Evolutionary conservation across 2,329 filamentous ascomycete species (phyloP), one percentile per base, ranked within the genome.

Genomic region (Penicillium paneum): DNA sequence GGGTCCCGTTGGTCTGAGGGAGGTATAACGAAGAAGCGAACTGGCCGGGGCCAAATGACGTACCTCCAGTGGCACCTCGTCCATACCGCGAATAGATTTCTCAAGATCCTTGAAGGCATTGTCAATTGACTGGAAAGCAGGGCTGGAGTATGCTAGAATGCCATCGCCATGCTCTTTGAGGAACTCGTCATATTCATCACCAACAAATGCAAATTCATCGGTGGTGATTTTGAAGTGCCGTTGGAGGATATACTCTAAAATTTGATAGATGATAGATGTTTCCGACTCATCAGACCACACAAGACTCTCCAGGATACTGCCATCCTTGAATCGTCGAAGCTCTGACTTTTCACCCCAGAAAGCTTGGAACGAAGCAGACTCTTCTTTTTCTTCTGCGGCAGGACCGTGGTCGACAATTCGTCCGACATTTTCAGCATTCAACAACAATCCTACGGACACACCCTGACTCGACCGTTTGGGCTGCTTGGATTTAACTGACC

Each of bases 341-440:
- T 99, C 94, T 1, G 94, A 84, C 70, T 94, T 96, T 10, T 93
- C 88, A 7, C 93, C 94, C 94, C 95, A 99, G 70, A 99, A 97
- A 32, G 87, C 84, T 34, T 90, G 89, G 71, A 97, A 99, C 31
- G 81, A 81, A 10, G 86, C 85, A 24, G 91, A 88, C 59, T 91
- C 90, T 60, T 88, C 86, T 72, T 93, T 91, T 57, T 94, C 83
- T 68, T 97, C 92, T 2, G 91, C 90, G 1, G 87, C 77, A 5
- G 94, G 94, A 0, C 94, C 94, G 69, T 91, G 89, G 62, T 99
- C 94, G 58, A 97, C 89, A 43, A 86, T 81, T 31, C 92, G 87
- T 52, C 82, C 78, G 65, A 88, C 86, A 63, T 90, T 88, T 35
- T 82, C 79, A 1, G 89, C 80, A 64, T 97, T 84, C 44, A 93